Conservation (phyloP, 2,329 filamentous ascomycete genomes). For the Monosporascus cannonballus region DNA sequence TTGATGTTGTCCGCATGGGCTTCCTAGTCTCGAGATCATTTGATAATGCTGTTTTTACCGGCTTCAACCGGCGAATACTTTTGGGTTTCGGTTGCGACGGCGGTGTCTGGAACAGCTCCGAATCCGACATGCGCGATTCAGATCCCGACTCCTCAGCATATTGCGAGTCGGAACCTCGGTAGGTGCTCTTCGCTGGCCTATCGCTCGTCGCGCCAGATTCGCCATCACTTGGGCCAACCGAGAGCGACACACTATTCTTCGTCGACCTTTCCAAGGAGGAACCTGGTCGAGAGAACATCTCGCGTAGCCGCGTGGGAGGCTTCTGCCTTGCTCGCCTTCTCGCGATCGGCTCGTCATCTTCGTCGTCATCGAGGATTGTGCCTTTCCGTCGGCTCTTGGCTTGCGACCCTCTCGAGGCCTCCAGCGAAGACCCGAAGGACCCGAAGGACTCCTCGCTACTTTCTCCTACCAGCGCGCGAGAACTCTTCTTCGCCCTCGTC, state of each 20-base stretch:
- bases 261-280: background rate
- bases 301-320: background rate
- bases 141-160: constrained; percentile 11
- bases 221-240: constrained; percentile 7
- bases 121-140: constrained; percentile 13
- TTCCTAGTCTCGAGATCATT: constrained; percentile 10
- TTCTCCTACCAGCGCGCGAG: constrained; percentile 5
- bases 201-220: constrained; percentile 6
- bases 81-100: constrained; percentile 14
- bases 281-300: background rate
- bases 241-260: background rate
- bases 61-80: constrained; percentile 8
- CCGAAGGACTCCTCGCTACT: constrained; percentile 5
- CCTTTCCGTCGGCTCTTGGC: constrained; percentile 1
- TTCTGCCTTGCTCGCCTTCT: background rate
- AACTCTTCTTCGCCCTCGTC: constrained; percentile 2
- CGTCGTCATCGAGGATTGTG: constrained; percentile 1
- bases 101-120: constrained; percentile 11
- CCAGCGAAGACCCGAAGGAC: constrained; percentile 1
- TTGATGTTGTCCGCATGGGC: constrained; percentile 1
- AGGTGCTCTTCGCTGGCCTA: constrained; percentile 6
- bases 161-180: constrained; percentile 19
- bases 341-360: background rate
- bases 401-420: background rate
- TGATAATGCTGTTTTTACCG: constrained; percentile 14